Percentiles rank a stretch among this genome's conserved stretches.
phyloP scores from a whole-genome alignment of 1,284 basidiomycete genomes.

The Tylopilus orsonianus region DNA sequence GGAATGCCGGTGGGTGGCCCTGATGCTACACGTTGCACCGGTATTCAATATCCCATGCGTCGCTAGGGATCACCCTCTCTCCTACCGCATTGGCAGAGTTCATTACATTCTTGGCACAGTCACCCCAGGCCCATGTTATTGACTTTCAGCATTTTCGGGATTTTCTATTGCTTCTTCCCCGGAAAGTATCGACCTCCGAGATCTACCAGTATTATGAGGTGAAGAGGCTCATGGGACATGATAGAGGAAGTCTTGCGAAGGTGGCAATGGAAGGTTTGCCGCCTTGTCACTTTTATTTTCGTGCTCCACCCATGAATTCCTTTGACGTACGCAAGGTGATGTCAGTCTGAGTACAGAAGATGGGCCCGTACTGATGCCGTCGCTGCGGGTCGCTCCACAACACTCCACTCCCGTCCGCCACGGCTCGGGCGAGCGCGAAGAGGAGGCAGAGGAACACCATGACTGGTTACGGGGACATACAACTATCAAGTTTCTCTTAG shows the following conservation, averaged over 20 bases:
- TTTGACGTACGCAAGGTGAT: slow-evolving; percentile 54
- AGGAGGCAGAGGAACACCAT: slow-evolving; percentile 64
- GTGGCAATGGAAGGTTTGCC: slow-evolving; percentile 85
- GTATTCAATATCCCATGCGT: slow-evolving; percentile 10
- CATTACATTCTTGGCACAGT: slow-evolving; percentile 74
- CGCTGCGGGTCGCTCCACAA: slow-evolving; percentile 18
- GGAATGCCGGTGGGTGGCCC: slow-evolving; percentile 63
- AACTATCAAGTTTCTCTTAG: slow-evolving; percentile 87
- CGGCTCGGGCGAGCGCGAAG: slow-evolving; percentile 47
- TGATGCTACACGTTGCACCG: slow-evolving; percentile 19
- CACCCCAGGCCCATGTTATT: slow-evolving; percentile 66
- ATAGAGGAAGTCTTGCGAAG: slow-evolving; percentile 74
- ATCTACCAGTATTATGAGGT: slow-evolving; percentile 88
- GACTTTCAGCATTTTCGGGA: slow-evolving; percentile 87
- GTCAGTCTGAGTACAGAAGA: slow-evolving; percentile 74
- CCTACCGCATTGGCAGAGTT: slow-evolving; percentile 73
- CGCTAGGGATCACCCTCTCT: slow-evolving; percentile 67
- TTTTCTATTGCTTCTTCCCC: slow-evolving; percentile 84
- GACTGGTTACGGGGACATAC: slow-evolving; percentile 69
- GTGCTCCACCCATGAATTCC: slow-evolving; percentile 22
- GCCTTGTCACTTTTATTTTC: slow-evolving; percentile 19
- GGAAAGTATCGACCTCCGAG: slow-evolving; percentile 77
- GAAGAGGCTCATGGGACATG: slow-evolving; percentile 69
- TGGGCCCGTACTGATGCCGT: slow-evolving; percentile 42
- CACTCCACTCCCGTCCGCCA: slow-evolving; percentile 41